Conservation (phyloP, 768 basidiomycete species). For the Tulasnella sp. region DNA sequence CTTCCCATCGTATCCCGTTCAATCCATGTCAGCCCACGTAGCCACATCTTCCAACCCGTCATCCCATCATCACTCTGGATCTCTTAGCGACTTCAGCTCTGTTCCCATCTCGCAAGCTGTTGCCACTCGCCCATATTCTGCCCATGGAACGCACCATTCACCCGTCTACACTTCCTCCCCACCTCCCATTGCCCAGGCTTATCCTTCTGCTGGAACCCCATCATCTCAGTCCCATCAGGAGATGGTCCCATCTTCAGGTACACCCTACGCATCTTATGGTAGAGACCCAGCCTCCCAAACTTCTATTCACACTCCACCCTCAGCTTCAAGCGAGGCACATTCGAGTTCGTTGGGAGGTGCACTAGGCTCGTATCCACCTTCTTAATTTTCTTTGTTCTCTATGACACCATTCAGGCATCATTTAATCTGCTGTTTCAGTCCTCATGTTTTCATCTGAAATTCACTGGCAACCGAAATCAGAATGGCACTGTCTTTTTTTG, state of each 20-base stretch:
- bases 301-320: not conserved
- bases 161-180: not conserved
- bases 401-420: not conserved
- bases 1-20: not conserved
- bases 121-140: constrained; percentile 5
- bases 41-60: not conserved
- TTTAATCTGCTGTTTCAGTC: not conserved
- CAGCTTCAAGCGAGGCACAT: no score
- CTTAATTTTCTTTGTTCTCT: not conserved
- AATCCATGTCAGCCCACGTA: constrained; percentile 1
- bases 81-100: not conserved
- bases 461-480: not conserved
- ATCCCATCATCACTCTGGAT: not conserved
- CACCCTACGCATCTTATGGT: no score
- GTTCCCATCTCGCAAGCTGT: constrained; percentile 18
- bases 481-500: not conserved
- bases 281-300: not conserved
- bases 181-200: not conserved
- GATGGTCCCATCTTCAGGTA: no score
- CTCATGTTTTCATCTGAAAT: not conserved
- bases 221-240: not conserved
- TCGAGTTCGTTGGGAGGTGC: no score
- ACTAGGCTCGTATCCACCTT: no score
- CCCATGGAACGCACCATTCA: constrained; percentile 6
- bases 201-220: not conserved